These are phyloP conservation scores for Quercus agrifolia DNA, from an alignment of 306 rosid genomes.

Conservation along the genomic window DNA sequence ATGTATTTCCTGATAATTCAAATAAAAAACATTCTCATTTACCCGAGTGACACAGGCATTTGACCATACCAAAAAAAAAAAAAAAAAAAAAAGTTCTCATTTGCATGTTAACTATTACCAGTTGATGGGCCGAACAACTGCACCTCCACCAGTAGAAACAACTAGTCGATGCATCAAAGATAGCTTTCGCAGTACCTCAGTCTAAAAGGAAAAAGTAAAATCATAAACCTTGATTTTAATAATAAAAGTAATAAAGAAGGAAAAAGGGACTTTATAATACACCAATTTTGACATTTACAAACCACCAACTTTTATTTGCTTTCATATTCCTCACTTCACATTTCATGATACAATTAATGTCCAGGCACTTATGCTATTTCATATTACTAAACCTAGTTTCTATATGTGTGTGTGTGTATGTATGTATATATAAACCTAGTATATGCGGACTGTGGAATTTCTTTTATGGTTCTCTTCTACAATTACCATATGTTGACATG, in stretches of 20 bases:
- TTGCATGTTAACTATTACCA: conserved; percentile 45
- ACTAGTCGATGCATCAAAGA: conserved; percentile 61
- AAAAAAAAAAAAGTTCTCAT: background rate
- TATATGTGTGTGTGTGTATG: no score
- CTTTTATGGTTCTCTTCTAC: no score
- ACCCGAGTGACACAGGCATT: conserved; percentile 9
- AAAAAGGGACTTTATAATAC: background rate
- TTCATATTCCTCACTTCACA: background rate
- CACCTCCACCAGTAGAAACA: conserved; percentile 98
- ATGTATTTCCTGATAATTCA: conserved; percentile 69
- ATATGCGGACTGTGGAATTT: no score
- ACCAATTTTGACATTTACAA: background rate
- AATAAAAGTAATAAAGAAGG: background rate
- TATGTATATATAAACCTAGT: no score
- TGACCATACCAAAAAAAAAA: background rate
- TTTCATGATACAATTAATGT: no score
- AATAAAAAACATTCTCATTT: conserved; percentile 7
- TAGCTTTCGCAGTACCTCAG: conserved; percentile 61
- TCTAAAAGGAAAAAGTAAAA: conserved; percentile 43
- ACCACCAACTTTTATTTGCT: background rate
- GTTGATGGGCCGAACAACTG: conserved; percentile 76
- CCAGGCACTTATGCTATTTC: no score
- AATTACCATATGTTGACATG: no score
- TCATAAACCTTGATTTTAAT: conserved; percentile 10
- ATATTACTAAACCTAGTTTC: no score